A percentile compares a stretch with the other conserved stretches of the same genome.
Conservation (phyloP, 352 stramenopile genomes). For the Elongisporangium anandrum region DNA sequence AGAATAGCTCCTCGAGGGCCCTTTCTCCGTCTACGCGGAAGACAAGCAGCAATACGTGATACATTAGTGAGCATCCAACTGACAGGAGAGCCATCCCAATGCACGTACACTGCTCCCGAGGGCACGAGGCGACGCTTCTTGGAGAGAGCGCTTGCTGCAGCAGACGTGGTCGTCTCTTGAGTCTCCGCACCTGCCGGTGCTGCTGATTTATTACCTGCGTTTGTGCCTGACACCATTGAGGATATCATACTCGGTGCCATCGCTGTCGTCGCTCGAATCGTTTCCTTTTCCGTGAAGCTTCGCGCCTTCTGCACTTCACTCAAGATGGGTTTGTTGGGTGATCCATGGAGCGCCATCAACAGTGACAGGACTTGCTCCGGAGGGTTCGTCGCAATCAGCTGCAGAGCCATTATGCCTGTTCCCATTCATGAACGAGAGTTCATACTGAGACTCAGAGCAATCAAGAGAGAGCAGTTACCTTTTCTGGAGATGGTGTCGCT, state of each 20-base stretch:
- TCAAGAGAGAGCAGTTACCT: no score
- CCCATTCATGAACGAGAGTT: no score
- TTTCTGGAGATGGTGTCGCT: slow-evolving; percentile 47
- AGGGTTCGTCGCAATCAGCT: slow-evolving; percentile 20
- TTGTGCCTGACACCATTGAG: neutral
- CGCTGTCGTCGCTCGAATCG: slow-evolving; percentile 3
- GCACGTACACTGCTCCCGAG: neutral
- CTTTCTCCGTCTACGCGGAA: slow-evolving; percentile 32
- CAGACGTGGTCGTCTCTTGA: neutral
- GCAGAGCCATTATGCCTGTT: slow-evolving; percentile 30
- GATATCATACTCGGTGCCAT: neutral
- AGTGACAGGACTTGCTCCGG: slow-evolving; percentile 28
- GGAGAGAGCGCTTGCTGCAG: neutral
- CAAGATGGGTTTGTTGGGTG: slow-evolving; percentile 25
- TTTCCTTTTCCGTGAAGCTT: neutral
- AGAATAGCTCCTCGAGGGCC: slow-evolving; percentile 48
- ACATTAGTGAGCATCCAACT: neutral
- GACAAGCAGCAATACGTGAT: neutral
- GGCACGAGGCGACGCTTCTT: neutral
- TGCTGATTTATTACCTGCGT: neutral
- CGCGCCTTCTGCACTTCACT: slow-evolving; percentile 19
- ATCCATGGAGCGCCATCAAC: slow-evolving; percentile 30
- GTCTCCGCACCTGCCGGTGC: neutral
- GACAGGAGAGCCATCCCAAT: neutral
- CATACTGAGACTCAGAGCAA: no score